Base-by-base conservation (phyloP, 805 yeast species). In the Kregervanrija fluxuum region DNA sequence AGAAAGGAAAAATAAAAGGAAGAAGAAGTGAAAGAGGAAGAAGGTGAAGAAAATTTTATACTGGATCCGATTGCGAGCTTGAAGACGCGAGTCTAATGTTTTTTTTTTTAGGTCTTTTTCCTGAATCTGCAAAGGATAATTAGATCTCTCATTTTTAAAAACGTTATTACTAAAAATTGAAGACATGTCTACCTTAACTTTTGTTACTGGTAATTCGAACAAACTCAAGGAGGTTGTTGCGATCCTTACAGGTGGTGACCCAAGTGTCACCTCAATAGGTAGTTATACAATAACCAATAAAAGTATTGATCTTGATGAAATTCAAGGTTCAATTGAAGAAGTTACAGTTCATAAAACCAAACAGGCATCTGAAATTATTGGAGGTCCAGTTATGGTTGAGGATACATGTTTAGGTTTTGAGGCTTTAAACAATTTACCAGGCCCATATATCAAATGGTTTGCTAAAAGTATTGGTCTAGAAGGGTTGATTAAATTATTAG, bases 401-500 rank as follows among this genome's bases (percentile, higher is more conserved):
- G 99, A 93, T 57, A 93, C 99, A 0, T 90, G 95, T 41, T 74
- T 93, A 35, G 86, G 84, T 4, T 93, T 85, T 64, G 75, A 75
- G 41, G 96, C 95, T 2, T 72, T 83, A 58, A 80, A 85, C 42
- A 71, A 73, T 49, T 73, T 93, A 41, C 99, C 99, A 3, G 99
- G 99, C 17, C 98, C 98, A 1, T 65, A 64, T 44, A 75, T 77
- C 65, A 91, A 91, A 64, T 91, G 99, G 99, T 93, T 93, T 65
- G 74, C 87, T 38, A 69, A 80, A 50, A 65, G 76, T 11, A 62
- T 90, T 52, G 97, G 97, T 0, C 72, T 85, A 32, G 77, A 76
- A 11, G 91, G 91, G 2, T 67, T 91, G 44, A 85, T 81, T 47
- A 80, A 83, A 55, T 74, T 91, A 82, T 69, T 95, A 35, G 78